phyloP scores from a whole-genome alignment of 768 basidiomycete genomes.

The Xerocomellus intermedius region DNA sequence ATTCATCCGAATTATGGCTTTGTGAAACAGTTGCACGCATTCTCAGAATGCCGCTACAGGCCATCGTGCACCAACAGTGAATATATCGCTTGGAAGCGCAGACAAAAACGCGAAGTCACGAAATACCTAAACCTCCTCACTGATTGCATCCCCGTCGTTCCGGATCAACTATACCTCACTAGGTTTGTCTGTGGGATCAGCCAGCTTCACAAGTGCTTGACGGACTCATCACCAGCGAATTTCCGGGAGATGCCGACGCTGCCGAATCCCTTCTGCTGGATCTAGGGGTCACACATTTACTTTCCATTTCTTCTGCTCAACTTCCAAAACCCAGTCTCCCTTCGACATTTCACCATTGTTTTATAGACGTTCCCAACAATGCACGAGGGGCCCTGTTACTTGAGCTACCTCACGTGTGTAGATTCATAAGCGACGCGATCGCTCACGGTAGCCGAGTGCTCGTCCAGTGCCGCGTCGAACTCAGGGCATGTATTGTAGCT shows the following conservation, averaged over 20 bases:
- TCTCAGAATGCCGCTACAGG: slow-evolving; percentile 49
- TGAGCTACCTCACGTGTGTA: slow-evolving; percentile 44
- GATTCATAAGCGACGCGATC: slow-evolving; percentile 45
- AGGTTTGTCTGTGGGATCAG: slow-evolving; percentile 35
- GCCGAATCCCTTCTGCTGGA: slow-evolving; percentile 51
- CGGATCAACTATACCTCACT: slow-evolving; percentile 48
- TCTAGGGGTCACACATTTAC: slow-evolving; percentile 50
- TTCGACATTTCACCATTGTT: slow-evolving; percentile 36
- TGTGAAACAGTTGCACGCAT: slow-evolving; percentile 56
- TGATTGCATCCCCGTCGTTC: slow-evolving; percentile 53
- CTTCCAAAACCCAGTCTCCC: slow-evolving; percentile 34
- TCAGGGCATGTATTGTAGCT: slow-evolving; percentile 50
- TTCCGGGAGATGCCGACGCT: slow-evolving; percentile 51
- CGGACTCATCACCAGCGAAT: slow-evolving; percentile 41
- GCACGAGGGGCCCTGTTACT: slow-evolving; percentile 43
- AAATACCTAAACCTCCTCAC: slow-evolving; percentile 49
- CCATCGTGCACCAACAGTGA: slow-evolving; percentile 40
- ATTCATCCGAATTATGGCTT: slow-evolving; percentile 49
- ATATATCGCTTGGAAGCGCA: slow-evolving; percentile 60
- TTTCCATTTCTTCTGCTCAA: slow-evolving; percentile 56
- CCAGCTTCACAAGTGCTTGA: not conserved
- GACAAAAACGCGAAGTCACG: slow-evolving; percentile 51
- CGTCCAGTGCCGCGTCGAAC: slow-evolving; percentile 53
- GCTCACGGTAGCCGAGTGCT: slow-evolving; percentile 46
- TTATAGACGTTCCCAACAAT: slow-evolving; percentile 42